Evolutionary conservation across 2,329 filamentous ascomycete genomes (phyloP), one percentile per base, ranked within the genome.

Genomic region (Macrophomina pseudophaseolina): DNA sequence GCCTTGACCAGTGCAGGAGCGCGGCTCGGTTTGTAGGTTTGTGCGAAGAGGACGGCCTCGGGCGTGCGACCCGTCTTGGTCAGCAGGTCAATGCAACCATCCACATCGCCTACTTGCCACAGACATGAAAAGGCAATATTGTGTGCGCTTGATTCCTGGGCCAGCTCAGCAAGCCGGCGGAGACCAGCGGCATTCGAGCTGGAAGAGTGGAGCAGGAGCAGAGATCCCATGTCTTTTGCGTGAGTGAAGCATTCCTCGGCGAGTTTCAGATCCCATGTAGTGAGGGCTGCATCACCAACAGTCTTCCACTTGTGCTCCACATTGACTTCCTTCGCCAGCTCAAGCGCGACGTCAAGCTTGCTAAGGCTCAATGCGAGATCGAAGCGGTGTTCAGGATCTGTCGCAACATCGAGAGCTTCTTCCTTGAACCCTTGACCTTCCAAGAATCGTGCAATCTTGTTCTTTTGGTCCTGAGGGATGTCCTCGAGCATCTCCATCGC

Each of bases 241-340:
- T 95, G 89, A 18, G 88, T 88, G 78, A 98, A 99, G 81, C 94
- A 98, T 79, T 98, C 93, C 58, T 95, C 91, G 0, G 95, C 95
- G 2, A 98, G 87, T 5, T 87, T 84, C 40, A 99, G 86, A 73
- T 99, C 90, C 95, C 94, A 99, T 1, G 84, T 90, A 9, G 88
- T 82, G 48, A 99, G 86, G 1, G 95, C 95, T 1, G 94, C 91
- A 73, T 99, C 95, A 68, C 95, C 95, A 4, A 99, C 92, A 3
- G 89, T 94, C 86, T 98, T 98, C 95, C 95, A 99, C 81, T 97
- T 97, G 81, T 98, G 94, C 78, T 98, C 95, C 1, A 89, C 91
- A 70, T 97, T 91, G 11, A 93, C 91, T 77, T 91, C 85, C 48
- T 89, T 87, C 6, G 95, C 94, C 60, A 98, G 88, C 68, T 93